Conservation (phyloP, 2,329 filamentous ascomycete species). For the Ophiostoma sp. region DNA sequence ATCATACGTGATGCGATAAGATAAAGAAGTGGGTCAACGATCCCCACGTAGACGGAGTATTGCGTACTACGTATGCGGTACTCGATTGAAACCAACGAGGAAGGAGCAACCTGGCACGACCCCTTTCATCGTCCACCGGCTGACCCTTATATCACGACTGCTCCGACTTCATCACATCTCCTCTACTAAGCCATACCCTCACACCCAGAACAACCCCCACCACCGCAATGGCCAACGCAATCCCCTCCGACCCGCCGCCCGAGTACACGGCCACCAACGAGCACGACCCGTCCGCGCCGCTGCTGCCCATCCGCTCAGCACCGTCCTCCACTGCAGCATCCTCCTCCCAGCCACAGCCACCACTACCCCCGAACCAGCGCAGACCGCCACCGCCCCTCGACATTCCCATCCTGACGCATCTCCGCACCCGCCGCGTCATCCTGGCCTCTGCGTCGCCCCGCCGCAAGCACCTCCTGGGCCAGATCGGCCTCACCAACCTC, state of each 20-base stretch:
- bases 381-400: slow-evolving; percentile 63
- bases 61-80: neutral
- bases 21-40: neutral
- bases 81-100: neutral
- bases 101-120: neutral
- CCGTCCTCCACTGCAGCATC: neutral
- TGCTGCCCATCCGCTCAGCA: slow-evolving; percentile 7
- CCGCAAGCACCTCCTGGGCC: slow-evolving; percentile 71
- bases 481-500: slow-evolving; percentile 71
- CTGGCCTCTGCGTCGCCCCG: slow-evolving; percentile 87
- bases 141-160: neutral
- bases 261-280: slow-evolving; percentile 43
- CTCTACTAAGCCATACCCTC: neutral
- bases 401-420: slow-evolving; percentile 69
- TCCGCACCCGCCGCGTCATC: slow-evolving; percentile 76
- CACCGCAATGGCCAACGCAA: neutral
- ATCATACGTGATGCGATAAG: neutral
- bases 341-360: slow-evolving; percentile 30
- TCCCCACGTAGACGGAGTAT: neutral
- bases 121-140: neutral
- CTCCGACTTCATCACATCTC: neutral
- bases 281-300: slow-evolving; percentile 33
- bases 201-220: slow-evolving; percentile 12
- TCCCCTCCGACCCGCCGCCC: slow-evolving; percentile 41
- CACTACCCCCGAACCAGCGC: slow-evolving; percentile 34